A percentile compares a stretch with the other conserved stretches of the same genome.
Evolutionary conservation across 75 land plant species (phyloP).

Genomic region (Cupressus sempervirens): DNA sequence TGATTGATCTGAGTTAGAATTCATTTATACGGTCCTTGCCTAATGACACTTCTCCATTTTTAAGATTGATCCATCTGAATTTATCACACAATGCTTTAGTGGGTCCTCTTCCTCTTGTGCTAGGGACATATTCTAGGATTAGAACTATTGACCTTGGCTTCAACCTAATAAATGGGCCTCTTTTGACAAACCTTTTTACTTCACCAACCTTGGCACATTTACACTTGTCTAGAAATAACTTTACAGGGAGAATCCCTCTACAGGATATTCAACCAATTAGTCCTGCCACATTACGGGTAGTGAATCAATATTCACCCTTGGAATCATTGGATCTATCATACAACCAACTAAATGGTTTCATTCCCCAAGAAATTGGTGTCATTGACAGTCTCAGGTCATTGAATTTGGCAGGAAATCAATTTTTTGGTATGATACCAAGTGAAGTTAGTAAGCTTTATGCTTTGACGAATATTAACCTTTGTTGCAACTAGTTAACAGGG

Average conservation of each 20-base stretch:
- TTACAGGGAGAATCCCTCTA: slow-evolving; percentile 50
- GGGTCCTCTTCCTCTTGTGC: slow-evolving; percentile 52
- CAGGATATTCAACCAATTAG: background rate
- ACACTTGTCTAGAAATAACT: slow-evolving; percentile 55
- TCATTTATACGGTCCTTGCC: slow-evolving; percentile 55
- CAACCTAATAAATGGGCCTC: slow-evolving; percentile 51
- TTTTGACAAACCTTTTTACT: slow-evolving; percentile 47
- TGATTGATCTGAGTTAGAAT: slow-evolving; percentile 63
- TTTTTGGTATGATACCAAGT: slow-evolving; percentile 37
- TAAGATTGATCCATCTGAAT: slow-evolving; percentile 47
- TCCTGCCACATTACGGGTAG: slow-evolving; percentile 3
- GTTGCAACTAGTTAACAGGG: slow-evolving; percentile 60
- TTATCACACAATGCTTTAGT: slow-evolving; percentile 53
- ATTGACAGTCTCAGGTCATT: slow-evolving; percentile 25
- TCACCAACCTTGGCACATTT: slow-evolving; percentile 46
- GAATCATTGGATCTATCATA: slow-evolving; percentile 58
- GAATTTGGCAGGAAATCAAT: slow-evolving; percentile 34
- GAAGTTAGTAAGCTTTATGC: slow-evolving; percentile 29
- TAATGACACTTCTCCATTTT: slow-evolving; percentile 40
- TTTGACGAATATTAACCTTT: slow-evolving; percentile 52
- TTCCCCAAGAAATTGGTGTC: slow-evolving; percentile 39
- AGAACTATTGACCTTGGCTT: slow-evolving; percentile 57
- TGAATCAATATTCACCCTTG: slow-evolving; percentile 21
- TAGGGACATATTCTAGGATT: slow-evolving; percentile 53
- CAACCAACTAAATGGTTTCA: slow-evolving; percentile 54